Percentiles rank a stretch among this genome's conserved stretches.
These are phyloP conservation scores for Claviceps citrina DNA, from an alignment of 2,329 filamentous ascomycete genomes.

Conservation along the genomic window DNA sequence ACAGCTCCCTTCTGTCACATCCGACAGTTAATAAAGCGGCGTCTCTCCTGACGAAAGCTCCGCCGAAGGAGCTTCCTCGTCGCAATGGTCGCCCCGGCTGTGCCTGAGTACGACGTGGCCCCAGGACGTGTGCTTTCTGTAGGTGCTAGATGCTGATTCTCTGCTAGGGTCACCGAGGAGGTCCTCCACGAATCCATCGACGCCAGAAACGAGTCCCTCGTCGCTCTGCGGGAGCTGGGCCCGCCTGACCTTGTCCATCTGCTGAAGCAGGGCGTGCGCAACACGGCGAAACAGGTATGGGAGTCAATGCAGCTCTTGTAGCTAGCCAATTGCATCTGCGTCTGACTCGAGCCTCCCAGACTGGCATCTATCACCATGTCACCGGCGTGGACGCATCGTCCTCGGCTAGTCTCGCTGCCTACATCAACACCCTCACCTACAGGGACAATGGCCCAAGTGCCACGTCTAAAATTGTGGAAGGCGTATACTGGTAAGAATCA, in stretches of 20 bases:
- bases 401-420: conserved; percentile 88
- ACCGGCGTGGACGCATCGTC: conserved; percentile 95
- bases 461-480: conserved; percentile 74
- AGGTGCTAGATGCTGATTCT: conserved; percentile 13
- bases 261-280: conserved; percentile 55
- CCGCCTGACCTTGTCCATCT: conserved; percentile 93
- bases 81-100: conserved; percentile 58
- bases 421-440: conserved; percentile 95
- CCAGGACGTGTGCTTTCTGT: not conserved
- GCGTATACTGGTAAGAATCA: conserved; percentile 66
- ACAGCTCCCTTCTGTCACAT: not conserved
- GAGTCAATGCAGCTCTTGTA: not conserved
- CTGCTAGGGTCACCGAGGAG: conserved; percentile 74
- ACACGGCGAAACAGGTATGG: conserved; percentile 38
- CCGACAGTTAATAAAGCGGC: not conserved
- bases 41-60: conserved; percentile 2
- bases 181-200: conserved; percentile 83
- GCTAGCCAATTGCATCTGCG: conserved; percentile 3
- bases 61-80: conserved; percentile 9
- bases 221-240: conserved; percentile 76
- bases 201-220: conserved; percentile 76
- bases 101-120: conserved; percentile 48
- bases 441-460: conserved; percentile 61
- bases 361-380: conserved; percentile 93
- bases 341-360: conserved; percentile 31